phyloP scores from a whole-genome alignment of 768 basidiomycete genomes.

The Exidia glandulosa region DNA sequence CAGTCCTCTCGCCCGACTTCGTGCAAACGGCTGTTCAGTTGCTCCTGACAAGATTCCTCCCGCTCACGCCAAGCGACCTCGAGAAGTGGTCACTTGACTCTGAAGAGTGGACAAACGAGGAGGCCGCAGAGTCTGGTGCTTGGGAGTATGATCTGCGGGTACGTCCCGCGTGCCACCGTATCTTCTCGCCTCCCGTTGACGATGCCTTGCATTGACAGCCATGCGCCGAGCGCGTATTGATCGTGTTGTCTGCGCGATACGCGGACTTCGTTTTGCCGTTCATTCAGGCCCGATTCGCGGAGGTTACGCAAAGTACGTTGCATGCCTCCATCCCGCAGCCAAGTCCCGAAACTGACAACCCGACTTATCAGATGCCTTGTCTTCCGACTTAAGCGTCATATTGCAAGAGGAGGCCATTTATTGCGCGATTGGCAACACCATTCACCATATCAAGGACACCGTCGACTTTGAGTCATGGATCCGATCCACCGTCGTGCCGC shows the following conservation, averaged over 20 bases:
- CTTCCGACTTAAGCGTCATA: slow-evolving; percentile 44
- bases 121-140: slow-evolving; percentile 81
- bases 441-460: slow-evolving; percentile 43
- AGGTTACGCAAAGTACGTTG: slow-evolving; percentile 22
- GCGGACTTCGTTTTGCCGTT: slow-evolving; percentile 56
- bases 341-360: background rate
- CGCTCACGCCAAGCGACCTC: slow-evolving; percentile 69
- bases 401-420: slow-evolving; percentile 81
- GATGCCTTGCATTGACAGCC: slow-evolving; percentile 38
- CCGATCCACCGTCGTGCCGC: slow-evolving; percentile 41
- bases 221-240: slow-evolving; percentile 85
- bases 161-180: slow-evolving; percentile 14
- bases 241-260: slow-evolving; percentile 66
- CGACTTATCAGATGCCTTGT: slow-evolving; percentile 8
- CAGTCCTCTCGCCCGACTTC: slow-evolving; percentile 57
- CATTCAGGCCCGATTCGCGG: slow-evolving; percentile 46
- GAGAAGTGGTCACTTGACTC: slow-evolving; percentile 80
- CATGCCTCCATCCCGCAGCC: too few relatives aligned
- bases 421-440: slow-evolving; percentile 80
- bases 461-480: slow-evolving; percentile 70
- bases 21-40: slow-evolving; percentile 64
- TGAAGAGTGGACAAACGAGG: slow-evolving; percentile 88
- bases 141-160: slow-evolving; percentile 94
- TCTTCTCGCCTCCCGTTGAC: background rate
- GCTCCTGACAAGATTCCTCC: slow-evolving; percentile 76